Evolutionary conservation across 192 early-diverging fungal species (phyloP).

Genomic region (Gigaspora rosea): DNA sequence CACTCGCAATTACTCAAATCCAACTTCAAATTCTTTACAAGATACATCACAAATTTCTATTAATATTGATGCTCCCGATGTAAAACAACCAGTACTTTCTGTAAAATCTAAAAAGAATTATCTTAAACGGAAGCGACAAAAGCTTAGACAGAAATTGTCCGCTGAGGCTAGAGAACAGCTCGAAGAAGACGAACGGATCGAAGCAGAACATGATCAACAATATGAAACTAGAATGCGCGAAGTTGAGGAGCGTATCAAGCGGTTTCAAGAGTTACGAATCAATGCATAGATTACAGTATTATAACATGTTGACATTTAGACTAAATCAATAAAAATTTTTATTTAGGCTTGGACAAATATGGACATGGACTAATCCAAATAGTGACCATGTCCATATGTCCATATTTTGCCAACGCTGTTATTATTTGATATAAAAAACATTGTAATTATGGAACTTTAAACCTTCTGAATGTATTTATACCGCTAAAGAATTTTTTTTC

Average conservation of each 20-base stretch:
- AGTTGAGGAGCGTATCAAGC: neutral
- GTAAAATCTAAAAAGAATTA: constrained; percentile 20
- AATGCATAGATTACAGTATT: no score
- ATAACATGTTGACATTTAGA: no score
- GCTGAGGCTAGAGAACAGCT: neutral
- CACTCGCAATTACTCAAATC: constrained; percentile 3
- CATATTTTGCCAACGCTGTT: no score
- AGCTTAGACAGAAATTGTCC: neutral
- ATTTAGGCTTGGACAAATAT: no score
- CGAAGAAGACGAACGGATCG: constrained; percentile 4
- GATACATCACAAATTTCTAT: neutral
- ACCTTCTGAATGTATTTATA: no score
- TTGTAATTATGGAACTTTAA: no score
- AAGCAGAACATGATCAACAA: constrained; percentile 1
- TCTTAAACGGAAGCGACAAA: neutral
- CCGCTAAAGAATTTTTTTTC: no score
- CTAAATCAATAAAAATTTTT: no score
- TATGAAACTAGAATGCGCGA: constrained; percentile 19
- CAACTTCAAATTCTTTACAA: neutral
- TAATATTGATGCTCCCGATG: neutral
- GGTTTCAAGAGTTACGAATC: neutral
- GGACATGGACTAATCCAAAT: no score
- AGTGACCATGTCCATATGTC: no score
- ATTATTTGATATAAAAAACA: no score
- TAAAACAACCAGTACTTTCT: neutral